Evolutionary conservation across 352 stramenopile genomes (phyloP), one percentile per base, ranked within the genome.

Genomic region (Phytophthora tubulina): DNA sequence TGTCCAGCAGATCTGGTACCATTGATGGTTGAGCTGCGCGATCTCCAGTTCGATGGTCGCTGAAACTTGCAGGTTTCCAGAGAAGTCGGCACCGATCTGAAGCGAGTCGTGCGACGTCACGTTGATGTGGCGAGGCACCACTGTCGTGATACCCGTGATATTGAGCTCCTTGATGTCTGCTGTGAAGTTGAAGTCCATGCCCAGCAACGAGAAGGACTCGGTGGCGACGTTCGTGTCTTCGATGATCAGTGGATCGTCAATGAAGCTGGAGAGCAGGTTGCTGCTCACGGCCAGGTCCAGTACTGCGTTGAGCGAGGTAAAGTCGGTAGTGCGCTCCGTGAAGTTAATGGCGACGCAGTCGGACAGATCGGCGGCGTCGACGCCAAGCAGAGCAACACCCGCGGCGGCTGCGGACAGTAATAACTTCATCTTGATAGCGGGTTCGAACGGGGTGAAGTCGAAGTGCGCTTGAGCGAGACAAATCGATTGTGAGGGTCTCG

Each of bases 1-100:
- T n/a, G 76, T 84, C 73, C 76, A 84, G 66, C 76, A 84, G 49
- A 84, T 71, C 56, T 79, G 61, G 56, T 81, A 81, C 76, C 76
- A 81, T 57, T 80, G 36, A 50, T 79, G 74, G 30, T 84, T 53
- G 59, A 78, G 66, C 63, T 81, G 76, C 56, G 36, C 33, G 11
- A 81, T 67, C 38, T 77, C 55, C 36, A 84, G 35, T 13, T 65
- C 58, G 8, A 82, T 39, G 1, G 57, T 81, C 27, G 60, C 60
- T 8, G 64, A 56, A 35, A 72, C 51, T 33, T 52, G 44, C 9
- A 81, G 52, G 35, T 75, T 69, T n/a, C 74, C 74, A 17, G 70
- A 71, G 52, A 84, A 81, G 38, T 79, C 66, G 44, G 73, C 70
- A 17, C 65, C 67, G 51, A 81, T 46, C 44, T 70, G 48, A 32